phyloP scores from a whole-genome alignment of 2,329 filamentous ascomycete species.

The Pestalotiopsis sp. region DNA sequence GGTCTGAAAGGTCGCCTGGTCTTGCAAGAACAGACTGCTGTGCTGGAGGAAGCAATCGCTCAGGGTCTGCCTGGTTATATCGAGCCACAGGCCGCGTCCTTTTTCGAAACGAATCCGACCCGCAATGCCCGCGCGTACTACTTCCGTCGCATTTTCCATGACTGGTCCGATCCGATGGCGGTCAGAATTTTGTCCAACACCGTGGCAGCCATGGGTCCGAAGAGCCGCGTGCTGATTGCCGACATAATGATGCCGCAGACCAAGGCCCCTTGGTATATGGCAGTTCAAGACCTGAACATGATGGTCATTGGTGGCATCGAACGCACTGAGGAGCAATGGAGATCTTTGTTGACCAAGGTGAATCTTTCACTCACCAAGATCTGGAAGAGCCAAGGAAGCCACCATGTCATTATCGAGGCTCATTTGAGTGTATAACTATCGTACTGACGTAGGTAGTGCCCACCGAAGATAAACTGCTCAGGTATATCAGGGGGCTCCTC shows the following conservation, averaged over 20 bases:
- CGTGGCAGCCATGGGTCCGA: slow-evolving; percentile 31
- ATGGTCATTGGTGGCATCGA: slow-evolving; percentile 29
- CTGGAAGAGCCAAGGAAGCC: not conserved
- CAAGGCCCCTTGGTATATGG: slow-evolving; percentile 30
- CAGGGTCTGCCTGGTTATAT: not conserved
- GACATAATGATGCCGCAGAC: slow-evolving; percentile 42
- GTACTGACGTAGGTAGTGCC: too few species aligned
- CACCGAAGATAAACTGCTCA: too few species aligned
- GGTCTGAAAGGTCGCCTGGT: not conserved
- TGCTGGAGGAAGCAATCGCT: not conserved
- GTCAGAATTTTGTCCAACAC: slow-evolving; percentile 33
- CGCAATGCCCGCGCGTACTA: slow-evolving; percentile 29
- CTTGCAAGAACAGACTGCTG: not conserved
- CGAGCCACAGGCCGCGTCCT: not conserved
- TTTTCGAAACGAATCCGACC: not conserved
- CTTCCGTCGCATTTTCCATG: slow-evolving; percentile 36
- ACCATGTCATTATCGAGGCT: not conserved
- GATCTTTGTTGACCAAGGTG: slow-evolving; percentile 21
- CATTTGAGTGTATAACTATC: too few species aligned
- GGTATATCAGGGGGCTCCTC: too few species aligned
- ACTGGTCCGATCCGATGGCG: slow-evolving; percentile 33
- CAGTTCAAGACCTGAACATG: slow-evolving; percentile 37
- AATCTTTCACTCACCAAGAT: slow-evolving; percentile 11
- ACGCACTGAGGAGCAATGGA: slow-evolving; percentile 37
- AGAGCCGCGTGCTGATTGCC: slow-evolving; percentile 41